Base-by-base conservation (phyloP, 768 basidiomycete genomes). In the Trametes cinnabarina region DNA sequence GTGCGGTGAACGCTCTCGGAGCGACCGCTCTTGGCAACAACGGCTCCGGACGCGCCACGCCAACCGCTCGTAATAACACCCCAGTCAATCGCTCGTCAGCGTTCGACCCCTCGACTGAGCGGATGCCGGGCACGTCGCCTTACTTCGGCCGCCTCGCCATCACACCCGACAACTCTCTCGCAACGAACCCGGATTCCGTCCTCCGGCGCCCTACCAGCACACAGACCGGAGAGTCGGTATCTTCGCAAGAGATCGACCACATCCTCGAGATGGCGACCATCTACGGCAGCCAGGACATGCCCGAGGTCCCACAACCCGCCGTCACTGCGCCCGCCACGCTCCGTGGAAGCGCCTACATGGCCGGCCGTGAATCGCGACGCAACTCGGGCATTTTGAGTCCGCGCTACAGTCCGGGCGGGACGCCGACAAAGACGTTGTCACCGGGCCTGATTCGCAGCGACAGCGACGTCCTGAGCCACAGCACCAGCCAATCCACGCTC, bases 191-290 rank as follows among this genome's bases (percentile, higher is more conserved):
- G 2, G 40, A 26, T 12, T 55, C 53, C 0, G 4, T 51, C 17
- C 55, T 54, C 19, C 51, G 58, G 44, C 53, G 43, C 17, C 50
- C 30, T 2, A 32, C 14, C 1, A 47, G 54, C 41, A 11, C 14
- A 7, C 57, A 54, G 25, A 43, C 54, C 32, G 23, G 42, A n/a
- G 17, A 19, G 43, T 54, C 60, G 22, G 47, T 47, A 14, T 47
- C 62, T 26, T 39, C 55, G 34, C 43, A 55, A 41, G 80, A 83
- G 60, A 79, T 83, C 50, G 80, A 82, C 65, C 73, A 78, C 23
- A 82, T 83, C 68, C 72, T 85, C 34, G 79, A 83, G 63, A 77
- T 80, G 72, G 80, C 81, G 1, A 74, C 75, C 19, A 64, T 76
- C 14, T 77, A 77, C 60, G 52, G 59, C 23, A 47, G 19, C 25